Evolutionary conservation across 768 basidiomycete species (phyloP), one percentile per base, ranked within the genome.

Genomic region (Chalciporus piperatus): DNA sequence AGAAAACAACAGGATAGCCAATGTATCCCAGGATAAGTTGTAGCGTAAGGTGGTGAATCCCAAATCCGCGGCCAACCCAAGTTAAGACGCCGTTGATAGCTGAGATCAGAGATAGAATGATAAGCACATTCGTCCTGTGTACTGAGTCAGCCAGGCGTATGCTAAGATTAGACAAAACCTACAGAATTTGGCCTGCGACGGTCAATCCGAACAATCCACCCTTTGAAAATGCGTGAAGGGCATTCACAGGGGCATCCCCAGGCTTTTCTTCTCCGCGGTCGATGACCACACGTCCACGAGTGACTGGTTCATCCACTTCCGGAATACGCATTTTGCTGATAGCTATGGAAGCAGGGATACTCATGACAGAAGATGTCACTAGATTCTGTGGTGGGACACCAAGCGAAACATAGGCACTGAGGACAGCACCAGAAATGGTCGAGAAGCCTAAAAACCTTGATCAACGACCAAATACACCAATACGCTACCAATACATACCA

Each of bases 341-440:
- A 2, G 92, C 81, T 65, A 96, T 94, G 13, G 92, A 93, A 0
- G 93, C 94, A 17, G 94, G 94, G 54, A 97, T 96, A 67, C 86
- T 89, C 93, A 96, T 96, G 52, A 95, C 87, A 8, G 90, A 92
- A 6, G 93, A 87, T 3, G 92, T 94, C 59, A 93, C 75, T 20
- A 92, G 75, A 63, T 89, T 93, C 67, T 86, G 79, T 5, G 89
- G 67, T 9, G 89, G 89, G 28, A 92, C 87, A 35, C 87, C 91
- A 57, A 87, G 74, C 56, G 66, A 73, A 65, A 94, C 87, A 67
- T 95, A 96, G 25, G 90, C 92, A 48, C 80, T 76, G 42, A 97
- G 77, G 12, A 97, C 92, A 30, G 89, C 91, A 39, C 94, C 93
- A 48, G 94, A 87, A 59, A 96, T 96, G 46, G 92, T 94, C 7